These are phyloP conservation scores for Penicillium sp. DNA, from an alignment of 2,329 filamentous ascomycete species.

Conservation along the genomic window DNA sequence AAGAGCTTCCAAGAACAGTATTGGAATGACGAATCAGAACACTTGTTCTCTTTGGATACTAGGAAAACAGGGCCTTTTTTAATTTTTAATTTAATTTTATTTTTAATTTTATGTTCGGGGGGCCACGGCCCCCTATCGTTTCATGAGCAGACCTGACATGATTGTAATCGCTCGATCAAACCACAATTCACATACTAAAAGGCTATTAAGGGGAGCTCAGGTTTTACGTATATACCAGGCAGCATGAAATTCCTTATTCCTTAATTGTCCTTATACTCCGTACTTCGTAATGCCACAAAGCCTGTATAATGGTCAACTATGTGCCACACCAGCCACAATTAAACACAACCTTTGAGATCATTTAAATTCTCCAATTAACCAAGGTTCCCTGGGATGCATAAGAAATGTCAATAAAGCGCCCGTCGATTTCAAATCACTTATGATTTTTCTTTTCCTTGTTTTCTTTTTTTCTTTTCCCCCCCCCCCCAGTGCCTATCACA, in stretches of 20 bases:
- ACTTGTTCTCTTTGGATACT: not conserved
- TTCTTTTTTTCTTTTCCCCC: constrained; percentile 2
- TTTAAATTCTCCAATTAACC: not conserved
- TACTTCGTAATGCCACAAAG: not conserved
- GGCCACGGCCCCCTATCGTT: not conserved
- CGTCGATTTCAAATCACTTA: constrained; percentile 17
- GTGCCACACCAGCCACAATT: constrained; percentile 14
- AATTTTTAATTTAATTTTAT: too few species aligned
- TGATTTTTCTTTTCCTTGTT: not conserved
- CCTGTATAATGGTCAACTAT: not conserved
- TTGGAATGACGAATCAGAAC: constrained; percentile 3
- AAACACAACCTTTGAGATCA: not conserved
- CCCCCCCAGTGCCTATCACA: constrained; percentile 7
- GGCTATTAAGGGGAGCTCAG: not conserved
- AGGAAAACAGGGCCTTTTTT: not conserved
- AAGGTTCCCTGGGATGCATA: constrained; percentile 21
- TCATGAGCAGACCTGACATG: not conserved
- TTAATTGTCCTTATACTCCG: not conserved
- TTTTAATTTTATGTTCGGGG: not conserved
- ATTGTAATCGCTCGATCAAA: not conserved
- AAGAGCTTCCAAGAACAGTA: constrained; percentile 19
- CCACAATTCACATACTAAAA: not conserved
- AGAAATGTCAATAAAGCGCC: not conserved
- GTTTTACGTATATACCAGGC: not conserved
- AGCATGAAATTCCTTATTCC: not conserved